Conservation (phyloP, 75 land plant genomes). For the Pseudotsuga menziesii region DNA sequence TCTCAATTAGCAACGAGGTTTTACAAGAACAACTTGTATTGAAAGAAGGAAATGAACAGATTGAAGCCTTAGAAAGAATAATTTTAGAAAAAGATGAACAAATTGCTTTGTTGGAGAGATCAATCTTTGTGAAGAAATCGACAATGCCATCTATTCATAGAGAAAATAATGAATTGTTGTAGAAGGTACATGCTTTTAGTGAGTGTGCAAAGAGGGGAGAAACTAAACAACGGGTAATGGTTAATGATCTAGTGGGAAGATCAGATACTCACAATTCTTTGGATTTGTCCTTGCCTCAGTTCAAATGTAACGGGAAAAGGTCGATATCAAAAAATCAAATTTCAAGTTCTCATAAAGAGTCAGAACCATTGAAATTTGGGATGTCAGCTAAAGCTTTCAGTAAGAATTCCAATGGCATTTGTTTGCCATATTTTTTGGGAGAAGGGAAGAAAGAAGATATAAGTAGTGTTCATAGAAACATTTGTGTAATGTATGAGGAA, state of each 20-base stretch:
- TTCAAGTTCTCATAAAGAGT: neutral
- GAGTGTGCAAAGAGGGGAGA: neutral
- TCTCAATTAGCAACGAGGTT: neutral
- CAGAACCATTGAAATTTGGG: neutral
- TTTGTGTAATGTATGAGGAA: neutral
- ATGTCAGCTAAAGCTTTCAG: neutral
- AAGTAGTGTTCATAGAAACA: neutral
- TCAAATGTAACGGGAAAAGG: neutral
- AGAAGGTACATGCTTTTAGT: no score
- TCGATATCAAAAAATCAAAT: neutral
- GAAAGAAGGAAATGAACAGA: neutral
- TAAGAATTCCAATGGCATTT: conserved; percentile 1
- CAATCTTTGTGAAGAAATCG: neutral
- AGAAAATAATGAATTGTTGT: neutral
- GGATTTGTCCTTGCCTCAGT: neutral
- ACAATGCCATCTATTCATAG: no score
- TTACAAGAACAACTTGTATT: neutral
- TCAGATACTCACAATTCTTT: neutral
- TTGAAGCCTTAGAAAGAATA: neutral
- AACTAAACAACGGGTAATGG: neutral
- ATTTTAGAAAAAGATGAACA: neutral
- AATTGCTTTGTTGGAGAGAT: neutral
- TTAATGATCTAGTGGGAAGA: neutral
- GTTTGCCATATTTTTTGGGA: neutral
- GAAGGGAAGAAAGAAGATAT: neutral